Base-by-base conservation (phyloP, 306 rosid species). In the Citrullus mucosospermus region DNA sequence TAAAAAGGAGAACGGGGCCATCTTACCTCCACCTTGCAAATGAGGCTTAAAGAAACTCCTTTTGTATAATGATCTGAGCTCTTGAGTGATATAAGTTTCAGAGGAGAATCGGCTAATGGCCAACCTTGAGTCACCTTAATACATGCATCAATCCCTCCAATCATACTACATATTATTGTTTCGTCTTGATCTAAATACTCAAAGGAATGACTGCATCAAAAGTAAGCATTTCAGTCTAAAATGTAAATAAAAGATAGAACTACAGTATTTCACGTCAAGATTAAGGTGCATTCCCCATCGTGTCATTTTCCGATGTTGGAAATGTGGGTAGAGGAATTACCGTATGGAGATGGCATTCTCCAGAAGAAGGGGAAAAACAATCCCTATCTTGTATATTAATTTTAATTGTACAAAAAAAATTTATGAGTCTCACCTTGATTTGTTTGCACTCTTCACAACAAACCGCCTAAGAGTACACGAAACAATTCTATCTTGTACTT, bases 401-500 rank as follows among this genome's bases (percentile, higher is more conserved):
- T 39, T 16, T 18, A 39, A 18, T 39, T 4, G 18, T 66, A 17
- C 72, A 22, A 20, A 12, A 22, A 79, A 32, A 60, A 60, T 44
- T 75, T 41, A 68, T 68, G 25, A 68, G 20, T 20, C 85, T 81
- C 80, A 87, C 99, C 97, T 85, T 36, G 89, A 91, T 82, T 90
- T 86, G 77, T 88, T 91, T 50, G 89, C 93, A 87, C 79, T 87
- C 60, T 87, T 84, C 75, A 88, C 92, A 66, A 84, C 84, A 81
- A 84, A 81, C 53, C 30, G 79, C 90, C 97, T 86, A 75, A 87
- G 86, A 75, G 86, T 84, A 87, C 89, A 84, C 57, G 82, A 54
- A 77, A 78, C 82, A 80, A 92, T 91, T 81, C 93, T 88, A 73
- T 91, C 97, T 78, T 89, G 99, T 38, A 91, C 81, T 85, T 88